Conservation (phyloP, 2,329 filamentous ascomycete species). For the Aspergillus versicolor region DNA sequence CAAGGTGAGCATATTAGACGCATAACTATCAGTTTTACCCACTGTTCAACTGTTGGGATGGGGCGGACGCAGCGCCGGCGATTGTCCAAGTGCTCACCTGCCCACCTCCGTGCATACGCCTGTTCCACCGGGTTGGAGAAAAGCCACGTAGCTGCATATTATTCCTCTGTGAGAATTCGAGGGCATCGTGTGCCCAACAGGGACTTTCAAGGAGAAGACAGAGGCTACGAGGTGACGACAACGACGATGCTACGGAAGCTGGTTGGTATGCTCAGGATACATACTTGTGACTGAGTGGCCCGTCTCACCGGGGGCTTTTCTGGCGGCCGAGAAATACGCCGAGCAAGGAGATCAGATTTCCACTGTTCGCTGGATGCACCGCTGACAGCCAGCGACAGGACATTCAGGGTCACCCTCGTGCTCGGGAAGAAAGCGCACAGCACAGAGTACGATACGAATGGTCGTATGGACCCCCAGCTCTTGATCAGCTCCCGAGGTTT, state of each 20-base stretch:
- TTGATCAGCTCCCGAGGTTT: slow-evolving; percentile 9
- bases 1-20: slow-evolving; percentile 9
- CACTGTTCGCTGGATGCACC: neutral
- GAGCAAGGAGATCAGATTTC: neutral
- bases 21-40: neutral
- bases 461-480: neutral
- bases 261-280: neutral
- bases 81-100: slow-evolving; percentile 22
- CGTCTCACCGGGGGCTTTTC: neutral
- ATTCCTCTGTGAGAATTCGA: slow-evolving; percentile 10
- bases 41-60: neutral
- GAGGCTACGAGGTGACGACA: neutral
- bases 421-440: neutral
- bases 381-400: neutral
- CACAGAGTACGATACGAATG: slow-evolving; percentile 3
- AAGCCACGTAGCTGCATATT: slow-evolving; percentile 24
- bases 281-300: neutral
- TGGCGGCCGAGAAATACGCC: slow-evolving; percentile 8
- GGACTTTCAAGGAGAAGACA: slow-evolving; percentile 11
- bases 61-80: slow-evolving; percentile 9
- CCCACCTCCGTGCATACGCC: slow-evolving; percentile 20
- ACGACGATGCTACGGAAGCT: neutral
- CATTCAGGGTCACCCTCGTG: slow-evolving; percentile 1
- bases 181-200: slow-evolving; percentile 20
- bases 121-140: slow-evolving; percentile 21